Percentiles rank a stretch among this genome's conserved stretches.
These are phyloP conservation scores for Aspergillus taichungensis DNA, from an alignment of 495 filamentous ascomycete genomes.

Conservation along the genomic window DNA sequence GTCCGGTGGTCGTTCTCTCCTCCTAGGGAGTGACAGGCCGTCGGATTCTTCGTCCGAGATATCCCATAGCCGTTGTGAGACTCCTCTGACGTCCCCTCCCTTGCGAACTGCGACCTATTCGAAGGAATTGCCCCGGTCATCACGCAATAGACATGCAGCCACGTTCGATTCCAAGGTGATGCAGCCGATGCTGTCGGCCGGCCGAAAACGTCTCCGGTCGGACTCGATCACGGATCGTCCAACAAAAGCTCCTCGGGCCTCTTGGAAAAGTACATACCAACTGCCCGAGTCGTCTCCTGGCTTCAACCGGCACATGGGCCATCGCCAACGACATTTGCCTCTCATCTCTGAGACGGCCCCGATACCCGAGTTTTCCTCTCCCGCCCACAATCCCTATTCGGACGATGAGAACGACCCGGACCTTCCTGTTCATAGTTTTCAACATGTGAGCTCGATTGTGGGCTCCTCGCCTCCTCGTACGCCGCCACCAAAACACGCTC, in stretches of 20 bases:
- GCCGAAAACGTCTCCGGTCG: constrained; percentile 60
- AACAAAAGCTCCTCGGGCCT: constrained; percentile 44
- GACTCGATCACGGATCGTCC: constrained; percentile 54
- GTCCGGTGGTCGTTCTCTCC: constrained; percentile 49
- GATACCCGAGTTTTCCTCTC: constrained; percentile 50
- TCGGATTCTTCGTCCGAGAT: constrained; percentile 76
- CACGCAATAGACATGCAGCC: constrained; percentile 38
- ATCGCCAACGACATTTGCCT: constrained; percentile 48
- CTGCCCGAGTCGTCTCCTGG: constrained; percentile 78
- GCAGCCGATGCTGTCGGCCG: constrained; percentile 39
- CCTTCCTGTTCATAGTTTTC: constrained; percentile 69
- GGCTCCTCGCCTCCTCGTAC: constrained; percentile 75
- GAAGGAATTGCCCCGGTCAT: constrained; percentile 38
- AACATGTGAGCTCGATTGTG: constrained; percentile 42
- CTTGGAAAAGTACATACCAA: constrained; percentile 67
- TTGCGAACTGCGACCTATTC: constrained; percentile 31
- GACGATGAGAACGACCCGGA: constrained; percentile 72
- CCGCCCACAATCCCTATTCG: constrained; percentile 53
- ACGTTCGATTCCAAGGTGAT: constrained; percentile 38
- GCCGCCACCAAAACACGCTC: constrained; percentile 59
- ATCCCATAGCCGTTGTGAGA: constrained; percentile 37
- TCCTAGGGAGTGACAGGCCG: constrained; percentile 28
- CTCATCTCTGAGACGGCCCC: constrained; percentile 67
- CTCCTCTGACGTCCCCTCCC: constrained; percentile 37
- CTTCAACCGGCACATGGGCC: constrained; percentile 21